phyloP scores from a whole-genome alignment of 2,329 filamentous ascomycete genomes.

The Paraphoma sp. region DNA sequence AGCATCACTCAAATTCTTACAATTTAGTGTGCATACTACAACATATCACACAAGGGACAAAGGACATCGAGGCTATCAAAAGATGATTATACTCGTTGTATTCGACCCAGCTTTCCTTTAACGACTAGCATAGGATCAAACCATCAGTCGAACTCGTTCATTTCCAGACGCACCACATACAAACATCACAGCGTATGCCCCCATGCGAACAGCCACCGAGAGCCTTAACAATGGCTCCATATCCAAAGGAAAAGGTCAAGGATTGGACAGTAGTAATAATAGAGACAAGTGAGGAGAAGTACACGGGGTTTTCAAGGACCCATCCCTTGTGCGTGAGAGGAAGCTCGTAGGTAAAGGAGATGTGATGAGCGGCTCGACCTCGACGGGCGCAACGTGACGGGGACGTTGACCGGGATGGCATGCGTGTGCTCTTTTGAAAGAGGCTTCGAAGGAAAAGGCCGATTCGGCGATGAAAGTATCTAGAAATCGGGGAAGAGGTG shows the following conservation, averaged over 20 bases:
- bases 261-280: slow-evolving; percentile 8
- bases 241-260: slow-evolving; percentile 12
- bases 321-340: slow-evolving; percentile 4
- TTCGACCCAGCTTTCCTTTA: background rate
- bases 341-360: background rate
- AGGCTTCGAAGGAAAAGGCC: slow-evolving; percentile 6
- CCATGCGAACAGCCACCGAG: slow-evolving; percentile 1
- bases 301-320: slow-evolving; percentile 11
- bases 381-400: slow-evolving; percentile 14
- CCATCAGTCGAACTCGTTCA: slow-evolving; percentile 25
- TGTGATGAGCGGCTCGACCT: slow-evolving; percentile 6
- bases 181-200: slow-evolving; percentile 46
- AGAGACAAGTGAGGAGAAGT: slow-evolving; percentile 18
- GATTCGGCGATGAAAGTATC: slow-evolving; percentile 7
- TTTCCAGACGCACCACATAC: slow-evolving; percentile 44
- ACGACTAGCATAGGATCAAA: slow-evolving; percentile 33
- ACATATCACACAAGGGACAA: too few species aligned
- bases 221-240: slow-evolving; percentile 7
- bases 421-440: slow-evolving; percentile 7
- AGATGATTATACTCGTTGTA: background rate
- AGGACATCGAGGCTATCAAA: too few species aligned
- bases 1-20: too few species aligned
- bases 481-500: slow-evolving; percentile 45
- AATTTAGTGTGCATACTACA: too few species aligned
- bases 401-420: slow-evolving; percentile 14